phyloP scores from a whole-genome alignment of 2,329 filamentous ascomycete species.

The Phialocephala sp. region DNA sequence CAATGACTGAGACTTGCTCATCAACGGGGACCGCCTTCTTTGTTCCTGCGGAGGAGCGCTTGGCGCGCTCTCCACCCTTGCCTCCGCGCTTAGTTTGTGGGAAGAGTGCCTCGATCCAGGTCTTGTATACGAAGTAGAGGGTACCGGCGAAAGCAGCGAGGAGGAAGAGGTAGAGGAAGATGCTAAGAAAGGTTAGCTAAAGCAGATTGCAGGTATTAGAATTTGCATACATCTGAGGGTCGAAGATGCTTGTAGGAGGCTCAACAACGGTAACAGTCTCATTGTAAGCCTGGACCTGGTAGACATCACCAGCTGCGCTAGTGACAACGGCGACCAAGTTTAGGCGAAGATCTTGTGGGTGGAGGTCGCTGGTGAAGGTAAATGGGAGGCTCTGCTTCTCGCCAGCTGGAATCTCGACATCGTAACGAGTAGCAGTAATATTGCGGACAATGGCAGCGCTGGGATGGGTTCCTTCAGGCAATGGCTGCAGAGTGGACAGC shows the following conservation, averaged over 20 bases:
- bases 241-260: conserved; percentile 87
- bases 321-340: conserved; percentile 77
- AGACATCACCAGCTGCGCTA: conserved; percentile 69
- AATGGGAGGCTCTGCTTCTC: conserved; percentile 79
- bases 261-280: conserved; percentile 87
- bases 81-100: conserved; percentile 75
- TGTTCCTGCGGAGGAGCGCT: conserved; percentile 62
- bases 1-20: conserved; percentile 66
- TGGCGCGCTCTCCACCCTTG: conserved; percentile 52
- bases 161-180: conserved; percentile 97
- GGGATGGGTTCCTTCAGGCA: conserved; percentile 54
- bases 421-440: conserved; percentile 78
- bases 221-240: conserved; percentile 87
- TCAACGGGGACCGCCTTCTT: conserved; percentile 68
- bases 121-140: conserved; percentile 96
- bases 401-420: conserved; percentile 75
- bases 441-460: conserved; percentile 75
- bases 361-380: conserved; percentile 87
- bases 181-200: conserved; percentile 58
- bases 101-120: conserved; percentile 96
- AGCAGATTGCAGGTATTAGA: conserved; percentile 12
- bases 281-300: conserved; percentile 81
- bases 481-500: conserved; percentile 63
- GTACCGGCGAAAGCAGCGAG: conserved; percentile 77
- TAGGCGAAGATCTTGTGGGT: conserved; percentile 85